Evolutionary conservation across 164 flowering plant species (phyloP).

Genomic region (Kalanchoe fedtschenkoi): DNA sequence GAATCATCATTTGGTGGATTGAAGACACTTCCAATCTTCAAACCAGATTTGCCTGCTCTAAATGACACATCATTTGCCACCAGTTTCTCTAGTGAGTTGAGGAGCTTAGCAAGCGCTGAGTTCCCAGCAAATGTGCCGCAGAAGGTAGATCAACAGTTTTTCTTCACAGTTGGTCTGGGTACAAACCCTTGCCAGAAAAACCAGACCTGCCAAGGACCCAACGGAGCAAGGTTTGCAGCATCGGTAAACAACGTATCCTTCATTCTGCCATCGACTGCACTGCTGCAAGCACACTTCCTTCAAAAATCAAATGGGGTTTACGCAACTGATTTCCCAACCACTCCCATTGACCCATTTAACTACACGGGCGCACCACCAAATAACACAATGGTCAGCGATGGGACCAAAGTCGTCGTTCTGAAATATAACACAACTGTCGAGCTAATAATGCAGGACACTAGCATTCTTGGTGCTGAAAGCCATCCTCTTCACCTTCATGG

Average conservation of each 20-base stretch:
- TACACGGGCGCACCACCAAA: conserved; percentile 43
- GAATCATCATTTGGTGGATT: neutral
- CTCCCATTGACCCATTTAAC: conserved; percentile 24
- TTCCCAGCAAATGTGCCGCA: conserved; percentile 10
- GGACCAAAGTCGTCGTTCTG: conserved; percentile 30
- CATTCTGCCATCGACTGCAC: conserved; percentile 22
- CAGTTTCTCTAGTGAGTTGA: neutral
- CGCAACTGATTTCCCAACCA: conserved; percentile 39
- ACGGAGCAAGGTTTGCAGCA: conserved; percentile 28
- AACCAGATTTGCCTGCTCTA: conserved; percentile 5
- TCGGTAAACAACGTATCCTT: conserved; percentile 44
- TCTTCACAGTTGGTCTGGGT: conserved; percentile 10
- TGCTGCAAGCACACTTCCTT: conserved; percentile 36
- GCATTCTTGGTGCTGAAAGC: conserved; percentile 40
- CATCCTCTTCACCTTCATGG: conserved; percentile 62
- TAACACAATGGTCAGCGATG: conserved; percentile 30
- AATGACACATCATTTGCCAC: conserved; percentile 10
- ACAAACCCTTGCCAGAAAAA: conserved; percentile 7
- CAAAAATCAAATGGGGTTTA: conserved; percentile 35
- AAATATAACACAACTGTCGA: conserved; percentile 38
- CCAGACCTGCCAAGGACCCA: conserved; percentile 16
- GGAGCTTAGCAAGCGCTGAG: conserved; percentile 5
- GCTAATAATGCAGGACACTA: conserved; percentile 48
- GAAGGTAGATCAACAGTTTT: conserved; percentile 5
- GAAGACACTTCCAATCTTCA: neutral